Percentiles rank a stretch among this genome's conserved stretches.
Conservation (phyloP, 169 alveolate genomes). For the Plasmodium ovale region DNA sequence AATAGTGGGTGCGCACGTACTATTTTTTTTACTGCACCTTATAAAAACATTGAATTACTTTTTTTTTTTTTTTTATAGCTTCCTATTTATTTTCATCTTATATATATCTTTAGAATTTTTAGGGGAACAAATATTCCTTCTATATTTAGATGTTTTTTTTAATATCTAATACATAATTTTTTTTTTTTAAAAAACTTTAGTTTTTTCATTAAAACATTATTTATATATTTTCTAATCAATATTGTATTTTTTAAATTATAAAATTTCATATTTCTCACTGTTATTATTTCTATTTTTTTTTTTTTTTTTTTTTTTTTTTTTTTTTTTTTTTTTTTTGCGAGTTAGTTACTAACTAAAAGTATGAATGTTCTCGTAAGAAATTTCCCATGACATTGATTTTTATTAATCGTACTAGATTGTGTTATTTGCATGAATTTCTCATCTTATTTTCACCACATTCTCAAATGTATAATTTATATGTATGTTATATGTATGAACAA, state of each 20-base stretch:
- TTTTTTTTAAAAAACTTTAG: constrained; percentile 12
- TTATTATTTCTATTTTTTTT: constrained; percentile 8
- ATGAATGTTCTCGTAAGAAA: background rate
- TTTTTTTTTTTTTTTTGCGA: no score
- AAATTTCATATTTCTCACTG: constrained; percentile 12
- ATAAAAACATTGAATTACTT: background rate
- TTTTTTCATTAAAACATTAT: constrained; percentile 1
- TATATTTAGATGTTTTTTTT: constrained; percentile 23
- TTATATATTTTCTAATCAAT: constrained; percentile 7
- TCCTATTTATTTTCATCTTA: background rate
- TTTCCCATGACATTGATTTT: constrained; percentile 20
- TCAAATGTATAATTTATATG: background rate
- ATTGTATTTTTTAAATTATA: background rate
- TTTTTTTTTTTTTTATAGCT: constrained; percentile 9
- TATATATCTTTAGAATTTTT: background rate
- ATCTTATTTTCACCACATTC: background rate
- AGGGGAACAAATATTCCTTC: constrained; percentile 10
- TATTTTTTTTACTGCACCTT: constrained; percentile 41
- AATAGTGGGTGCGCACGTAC: background rate
- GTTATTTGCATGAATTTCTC: background rate
- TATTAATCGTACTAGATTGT: constrained; percentile 9
- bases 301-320: background rate
- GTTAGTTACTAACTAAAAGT: background rate
- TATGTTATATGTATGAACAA: constrained; percentile 39
- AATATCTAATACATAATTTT: background rate